Evolutionary conservation across 257 asterid species (phyloP), one percentile per base, ranked within the genome.

Genomic region (Plantago ovata): DNA sequence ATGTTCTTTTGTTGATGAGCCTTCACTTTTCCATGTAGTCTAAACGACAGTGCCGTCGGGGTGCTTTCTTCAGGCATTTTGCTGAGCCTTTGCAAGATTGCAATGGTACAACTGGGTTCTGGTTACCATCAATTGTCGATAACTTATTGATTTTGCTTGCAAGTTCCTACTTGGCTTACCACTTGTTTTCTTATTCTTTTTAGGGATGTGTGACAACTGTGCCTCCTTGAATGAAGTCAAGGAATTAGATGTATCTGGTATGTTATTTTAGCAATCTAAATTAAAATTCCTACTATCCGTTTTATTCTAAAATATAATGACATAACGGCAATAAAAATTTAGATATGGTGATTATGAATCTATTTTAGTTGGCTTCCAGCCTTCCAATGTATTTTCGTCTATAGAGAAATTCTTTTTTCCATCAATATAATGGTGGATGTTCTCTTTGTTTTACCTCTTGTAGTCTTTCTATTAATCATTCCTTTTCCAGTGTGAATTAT

Each of bases 151-250:
- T 45, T 51, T 60, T 33, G 38, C 76, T 50, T 48, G 56, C 47
- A 20, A 33, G 19, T 50, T 21, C 39, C 64, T 24, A 42, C 56
- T 70, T 72, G 49, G 66, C 55, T 28, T 46, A 69, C 59, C 49
- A 54, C 48, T 33, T 47, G 62, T 1, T 20, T 15, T 72, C 22
- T 60, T 28, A 28, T 28, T 43, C 54, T 56, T 68, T 59, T 67
- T 88, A 93, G 98, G 98, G 65, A 89, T 93, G 97, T 93, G 98
- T 64, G 98, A 88, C 68, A 89, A 89, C 69, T 93, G 98, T 68
- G 84, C 91, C 56, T 86, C 86, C 67, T 41, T 75, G 56, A 62
- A 75, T 44, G 91, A 84, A 64, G 66, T 89, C 73, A 80, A 76
- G 62, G 94, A 93, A 61, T 49, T 88, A 76, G 97, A 93, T 69